Evolutionary conservation across 768 basidiomycete species (phyloP).

Genomic region (Coprinellus micaceus): DNA sequence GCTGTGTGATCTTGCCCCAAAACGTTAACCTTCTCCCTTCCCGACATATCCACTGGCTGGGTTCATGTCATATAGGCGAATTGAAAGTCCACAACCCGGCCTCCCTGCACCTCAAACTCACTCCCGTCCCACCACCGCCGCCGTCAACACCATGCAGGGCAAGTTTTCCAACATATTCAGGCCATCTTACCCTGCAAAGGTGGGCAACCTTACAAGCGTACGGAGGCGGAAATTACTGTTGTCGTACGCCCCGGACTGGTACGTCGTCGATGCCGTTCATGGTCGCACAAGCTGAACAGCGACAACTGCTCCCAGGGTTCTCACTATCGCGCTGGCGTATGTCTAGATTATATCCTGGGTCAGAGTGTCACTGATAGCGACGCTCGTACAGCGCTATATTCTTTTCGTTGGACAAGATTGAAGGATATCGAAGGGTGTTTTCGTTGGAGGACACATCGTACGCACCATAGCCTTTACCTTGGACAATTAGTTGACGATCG

Average conservation of each 20-base stretch:
- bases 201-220: slow-evolving; percentile 20
- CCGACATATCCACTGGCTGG: neutral
- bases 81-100: neutral
- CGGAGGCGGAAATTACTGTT: slow-evolving; percentile 43
- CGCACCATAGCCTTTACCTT: slow-evolving; percentile 23
- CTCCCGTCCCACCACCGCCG: neutral
- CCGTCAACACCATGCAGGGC: slow-evolving; percentile 1
- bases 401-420: slow-evolving; percentile 58
- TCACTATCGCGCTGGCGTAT: slow-evolving; percentile 67
- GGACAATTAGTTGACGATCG: too few species aligned
- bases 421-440: slow-evolving; percentile 75
- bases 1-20: neutral
- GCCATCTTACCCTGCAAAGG: slow-evolving; percentile 2
- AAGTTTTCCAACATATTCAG: neutral
- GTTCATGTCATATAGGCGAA: slow-evolving; percentile 11
- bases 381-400: slow-evolving; percentile 48
- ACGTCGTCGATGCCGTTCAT: slow-evolving; percentile 16
- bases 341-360: slow-evolving; percentile 20
- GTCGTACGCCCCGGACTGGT: slow-evolving; percentile 81
- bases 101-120: neutral
- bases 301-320: slow-evolving; percentile 43
- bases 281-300: slow-evolving; percentile 8
- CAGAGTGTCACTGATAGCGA: neutral
- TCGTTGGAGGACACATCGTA: slow-evolving; percentile 76
- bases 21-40: neutral